Evolutionary conservation across 208 protist genomes (phyloP).

Genomic region (Leishmania lainsoni): DNA sequence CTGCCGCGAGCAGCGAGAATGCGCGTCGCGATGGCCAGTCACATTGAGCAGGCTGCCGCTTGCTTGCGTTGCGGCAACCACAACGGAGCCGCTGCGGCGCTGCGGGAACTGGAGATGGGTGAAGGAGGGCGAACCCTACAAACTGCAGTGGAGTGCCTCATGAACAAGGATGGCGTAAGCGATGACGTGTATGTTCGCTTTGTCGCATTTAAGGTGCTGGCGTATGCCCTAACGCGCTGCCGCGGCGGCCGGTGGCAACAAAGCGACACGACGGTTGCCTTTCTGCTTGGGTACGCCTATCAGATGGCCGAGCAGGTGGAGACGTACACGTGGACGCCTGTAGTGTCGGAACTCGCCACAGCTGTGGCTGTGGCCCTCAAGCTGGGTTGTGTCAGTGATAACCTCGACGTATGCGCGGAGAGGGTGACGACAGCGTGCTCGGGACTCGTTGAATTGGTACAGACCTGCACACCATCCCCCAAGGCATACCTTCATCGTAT

Average conservation of each 20-base stretch:
- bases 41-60: conserved; percentile 48
- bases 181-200: conserved; percentile 67
- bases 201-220: conserved; percentile 61
- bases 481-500: conserved; percentile 26
- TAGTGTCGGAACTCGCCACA: conserved; percentile 62
- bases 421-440: conserved; percentile 26
- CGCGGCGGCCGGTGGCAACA: conserved; percentile 23
- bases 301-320: conserved; percentile 23
- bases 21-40: background rate
- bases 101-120: conserved; percentile 47
- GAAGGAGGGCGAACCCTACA: conserved; percentile 41
- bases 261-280: conserved; percentile 31
- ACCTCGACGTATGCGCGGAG: conserved; percentile 6
- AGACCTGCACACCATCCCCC: conserved; percentile 6
- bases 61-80: conserved; percentile 68
- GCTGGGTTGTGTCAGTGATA: conserved; percentile 44
- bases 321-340: conserved; percentile 54
- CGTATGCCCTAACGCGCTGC: conserved; percentile 54
- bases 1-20: background rate
- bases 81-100: conserved; percentile 39
- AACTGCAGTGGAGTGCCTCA: conserved; percentile 18
- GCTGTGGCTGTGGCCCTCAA: conserved; percentile 68
- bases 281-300: conserved; percentile 52
- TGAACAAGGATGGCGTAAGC: conserved; percentile 4
- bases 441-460: conserved; percentile 18